phyloP scores from a whole-genome alignment of 179 eudicot genomes.

The Silene vulgaris region DNA sequence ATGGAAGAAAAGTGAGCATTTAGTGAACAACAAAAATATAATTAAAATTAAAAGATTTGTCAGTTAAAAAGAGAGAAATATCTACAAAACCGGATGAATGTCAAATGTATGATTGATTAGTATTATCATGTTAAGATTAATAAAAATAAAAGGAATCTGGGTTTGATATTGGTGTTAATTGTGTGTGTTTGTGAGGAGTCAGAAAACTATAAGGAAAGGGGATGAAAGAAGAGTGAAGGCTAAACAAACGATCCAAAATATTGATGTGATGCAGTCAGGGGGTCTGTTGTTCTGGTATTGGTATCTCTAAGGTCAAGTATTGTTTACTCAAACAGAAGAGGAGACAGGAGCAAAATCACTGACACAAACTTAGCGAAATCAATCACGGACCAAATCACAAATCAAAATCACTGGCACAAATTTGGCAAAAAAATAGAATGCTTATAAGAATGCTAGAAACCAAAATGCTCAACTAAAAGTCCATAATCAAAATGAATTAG shows the following conservation, averaged over 20 bases:
- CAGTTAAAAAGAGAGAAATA: conserved; percentile 12
- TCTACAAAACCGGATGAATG: conserved; percentile 9
- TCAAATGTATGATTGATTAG: too few species aligned
- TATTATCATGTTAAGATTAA: not conserved
- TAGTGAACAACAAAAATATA: not conserved
- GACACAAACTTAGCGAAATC: too few species aligned
- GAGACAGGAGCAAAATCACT: too few species aligned
- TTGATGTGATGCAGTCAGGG: conserved; percentile 5
- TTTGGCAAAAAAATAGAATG: too few species aligned
- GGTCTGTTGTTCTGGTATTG: not conserved
- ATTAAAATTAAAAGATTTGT: not conserved
- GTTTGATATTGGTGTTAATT: not conserved
- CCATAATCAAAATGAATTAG: too few species aligned
- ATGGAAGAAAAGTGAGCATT: conserved; percentile 8
- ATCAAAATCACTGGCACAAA: too few species aligned
- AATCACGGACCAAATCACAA: too few species aligned
- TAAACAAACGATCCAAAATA: conserved; percentile 28
- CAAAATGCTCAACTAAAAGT: too few species aligned
- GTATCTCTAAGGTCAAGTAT: not conserved
- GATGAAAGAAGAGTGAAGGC: not conserved
- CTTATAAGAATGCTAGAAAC: too few species aligned
- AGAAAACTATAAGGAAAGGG: not conserved
- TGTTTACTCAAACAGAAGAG: too few species aligned
- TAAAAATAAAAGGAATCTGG: not conserved
- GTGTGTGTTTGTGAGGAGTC: not conserved